These are phyloP conservation scores for Coemansia sp. DNA, from an alignment of 192 early-diverging fungal species.

Conservation along the genomic window DNA sequence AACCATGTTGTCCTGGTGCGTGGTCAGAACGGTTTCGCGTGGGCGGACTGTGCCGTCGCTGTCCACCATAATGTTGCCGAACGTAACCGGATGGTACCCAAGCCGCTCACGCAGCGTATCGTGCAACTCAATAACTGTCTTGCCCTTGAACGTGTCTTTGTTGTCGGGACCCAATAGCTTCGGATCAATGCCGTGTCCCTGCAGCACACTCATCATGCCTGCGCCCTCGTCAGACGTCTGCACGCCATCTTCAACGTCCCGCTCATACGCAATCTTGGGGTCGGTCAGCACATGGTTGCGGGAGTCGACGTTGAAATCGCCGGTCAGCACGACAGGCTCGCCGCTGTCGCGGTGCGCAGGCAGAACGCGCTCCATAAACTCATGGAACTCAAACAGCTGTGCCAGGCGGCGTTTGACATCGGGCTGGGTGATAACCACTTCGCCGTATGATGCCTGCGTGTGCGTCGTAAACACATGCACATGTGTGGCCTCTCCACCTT, in stretches of 20 bases:
- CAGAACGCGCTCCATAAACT: constrained; percentile 61
- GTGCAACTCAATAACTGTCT: constrained; percentile 33
- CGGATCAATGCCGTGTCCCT: constrained; percentile 50
- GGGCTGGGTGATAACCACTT: constrained; percentile 56
- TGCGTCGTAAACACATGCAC: constrained; percentile 81
- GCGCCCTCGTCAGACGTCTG: constrained; percentile 54
- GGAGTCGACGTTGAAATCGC: constrained; percentile 66
- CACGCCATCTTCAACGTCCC: constrained; percentile 51
- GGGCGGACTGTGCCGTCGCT: constrained; percentile 52
- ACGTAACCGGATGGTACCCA: constrained; percentile 76
- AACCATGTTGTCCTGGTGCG: constrained; percentile 47
- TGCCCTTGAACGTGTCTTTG: constrained; percentile 38
- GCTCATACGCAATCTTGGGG: constrained; percentile 34
- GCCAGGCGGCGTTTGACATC: constrained; percentile 54
- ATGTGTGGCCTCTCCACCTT: constrained; percentile 19
- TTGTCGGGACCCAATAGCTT: constrained; percentile 45
- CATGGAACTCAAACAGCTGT: constrained; percentile 67
- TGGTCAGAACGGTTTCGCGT: constrained; percentile 64
- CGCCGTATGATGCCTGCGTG: constrained; percentile 74
- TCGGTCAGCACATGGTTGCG: constrained; percentile 40
- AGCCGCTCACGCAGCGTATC: constrained; percentile 61
- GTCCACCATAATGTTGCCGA: constrained; percentile 63
- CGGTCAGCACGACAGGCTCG: constrained; percentile 63
- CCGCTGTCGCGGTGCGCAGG: constrained; percentile 37
- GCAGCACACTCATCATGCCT: constrained; percentile 60